Evolutionary conservation across 1,284 basidiomycete genomes (phyloP), one percentile per base, ranked within the genome.

Genomic region (Volvariella surrecta): DNA sequence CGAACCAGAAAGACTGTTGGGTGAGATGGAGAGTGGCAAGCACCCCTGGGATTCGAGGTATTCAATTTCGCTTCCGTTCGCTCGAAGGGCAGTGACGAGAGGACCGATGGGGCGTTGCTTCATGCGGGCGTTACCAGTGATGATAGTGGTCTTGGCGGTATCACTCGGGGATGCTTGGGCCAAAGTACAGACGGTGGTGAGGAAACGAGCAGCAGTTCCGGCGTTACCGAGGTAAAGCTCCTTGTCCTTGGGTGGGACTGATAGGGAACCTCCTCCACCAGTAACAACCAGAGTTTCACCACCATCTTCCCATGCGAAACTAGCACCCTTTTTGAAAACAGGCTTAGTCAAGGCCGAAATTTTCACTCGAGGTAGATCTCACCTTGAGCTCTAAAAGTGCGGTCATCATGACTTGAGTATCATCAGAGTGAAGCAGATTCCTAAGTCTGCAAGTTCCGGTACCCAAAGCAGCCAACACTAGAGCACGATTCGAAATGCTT

Each of bases 391-490:
- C 90, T 39, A 81, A 71, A 15, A 97, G 70, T 19, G 92, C 91
- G 13, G 82, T 74, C 92, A 99, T 98, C 96, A 99, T 99, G 46
- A 99, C 95, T 54, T 93, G 91, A 0, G 95, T 99, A 61, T 99
- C 95, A 57, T 99, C 95, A 7, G 93, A 98, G 61, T 98, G 94
- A 34, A 99, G 71, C 13, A 98, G 68, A 58, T 98, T 98, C 62
- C 74, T 85, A 40, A 99, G 70, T 45, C 84, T 75, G 64, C 93
- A 96, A 0, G 86, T 92, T 10, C 95, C 95, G 37, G 76, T 78
- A 0, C 82, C 90, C 11, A 99, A 78, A 0, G 96, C 93, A 6
- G 96, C 95, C 17, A 99, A 79, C 1, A 99, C 82, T 35, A 99
- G 72, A 0, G 91, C 93, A 37, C 96, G 82, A 64, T 99, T 99